Conservation (phyloP, 257 asterid species). For the Jacaranda mimosifolia region DNA sequence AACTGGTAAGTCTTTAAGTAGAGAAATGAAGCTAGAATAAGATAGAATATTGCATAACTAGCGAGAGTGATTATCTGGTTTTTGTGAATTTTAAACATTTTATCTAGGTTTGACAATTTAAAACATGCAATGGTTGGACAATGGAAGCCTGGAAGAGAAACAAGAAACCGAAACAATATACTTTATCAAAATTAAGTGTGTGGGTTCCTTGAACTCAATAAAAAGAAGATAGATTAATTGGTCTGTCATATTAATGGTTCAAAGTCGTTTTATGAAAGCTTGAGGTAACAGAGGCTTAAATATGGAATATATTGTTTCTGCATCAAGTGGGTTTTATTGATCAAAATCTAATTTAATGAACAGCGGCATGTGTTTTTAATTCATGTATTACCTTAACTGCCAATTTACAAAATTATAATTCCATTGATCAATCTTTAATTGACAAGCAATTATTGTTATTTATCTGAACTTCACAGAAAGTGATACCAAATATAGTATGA, state of each 20-base stretch:
- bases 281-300: not conserved
- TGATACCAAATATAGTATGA: not conserved
- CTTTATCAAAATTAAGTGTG: not conserved
- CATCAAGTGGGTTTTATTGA: not conserved
- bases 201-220: not conserved
- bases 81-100: not conserved
- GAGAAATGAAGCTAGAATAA: not conserved
- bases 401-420: slow-evolving; percentile 2
- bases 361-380: not conserved
- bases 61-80: not conserved
- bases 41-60: not conserved
- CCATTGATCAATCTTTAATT: not conserved
- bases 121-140: not conserved
- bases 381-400: not conserved
- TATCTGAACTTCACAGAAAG: not conserved
- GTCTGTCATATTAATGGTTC: not conserved
- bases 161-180: not conserved
- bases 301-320: not conserved
- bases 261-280: not conserved
- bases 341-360: not conserved
- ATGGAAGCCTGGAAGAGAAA: not conserved
- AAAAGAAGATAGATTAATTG: not conserved
- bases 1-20: not conserved
- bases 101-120: not conserved
- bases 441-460: not conserved